These are phyloP conservation scores for Kuraishia ogatae DNA, from an alignment of 805 yeast genomes.

Conservation along the genomic window DNA sequence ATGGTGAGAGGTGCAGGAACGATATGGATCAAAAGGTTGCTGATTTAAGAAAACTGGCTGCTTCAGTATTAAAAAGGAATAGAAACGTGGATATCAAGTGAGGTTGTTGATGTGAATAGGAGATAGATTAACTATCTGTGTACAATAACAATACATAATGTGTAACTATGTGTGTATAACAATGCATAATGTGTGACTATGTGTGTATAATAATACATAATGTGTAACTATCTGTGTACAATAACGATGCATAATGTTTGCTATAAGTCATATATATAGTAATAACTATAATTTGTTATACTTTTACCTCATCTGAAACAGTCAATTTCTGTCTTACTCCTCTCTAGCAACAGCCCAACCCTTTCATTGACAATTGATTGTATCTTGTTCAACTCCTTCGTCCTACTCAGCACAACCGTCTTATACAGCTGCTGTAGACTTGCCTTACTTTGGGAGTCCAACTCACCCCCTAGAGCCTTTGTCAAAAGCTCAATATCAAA, in stretches of 20 bases:
- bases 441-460: neutral
- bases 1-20: neutral
- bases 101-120: neutral
- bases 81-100: too few relatives aligned
- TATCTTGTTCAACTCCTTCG: neutral
- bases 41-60: slow-evolving; percentile 4
- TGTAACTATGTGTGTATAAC: neutral
- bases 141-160: too few relatives aligned
- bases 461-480: neutral
- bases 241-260: neutral
- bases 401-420: neutral
- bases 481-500: slow-evolving; percentile 1
- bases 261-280: neutral
- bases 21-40: neutral
- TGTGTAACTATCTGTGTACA: neutral
- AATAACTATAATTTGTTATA: neutral
- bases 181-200: neutral
- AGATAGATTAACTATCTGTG: neutral
- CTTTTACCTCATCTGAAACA: neutral
- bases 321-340: neutral
- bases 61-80: slow-evolving; percentile 3
- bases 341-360: neutral
- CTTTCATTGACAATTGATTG: neutral
- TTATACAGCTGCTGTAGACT: neutral
- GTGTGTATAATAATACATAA: neutral